phyloP scores from a whole-genome alignment of 768 basidiomycete genomes.

The Lactarius indigo region DNA sequence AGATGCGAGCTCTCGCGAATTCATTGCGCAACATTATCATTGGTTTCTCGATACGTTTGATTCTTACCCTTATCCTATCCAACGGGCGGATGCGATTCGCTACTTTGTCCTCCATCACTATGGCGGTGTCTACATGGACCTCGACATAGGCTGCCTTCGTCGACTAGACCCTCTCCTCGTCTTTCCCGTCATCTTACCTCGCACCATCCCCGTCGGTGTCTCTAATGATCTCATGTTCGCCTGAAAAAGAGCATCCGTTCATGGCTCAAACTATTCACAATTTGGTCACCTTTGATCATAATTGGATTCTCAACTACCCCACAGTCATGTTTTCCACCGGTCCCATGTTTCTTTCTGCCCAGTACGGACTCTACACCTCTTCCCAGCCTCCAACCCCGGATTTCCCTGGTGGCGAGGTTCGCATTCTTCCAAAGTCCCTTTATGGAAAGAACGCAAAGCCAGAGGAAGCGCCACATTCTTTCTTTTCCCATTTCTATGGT shows the following conservation, averaged over 20 bases:
- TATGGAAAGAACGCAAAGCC: conserved; percentile 94
- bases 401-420: conserved; percentile 64
- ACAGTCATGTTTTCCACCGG: conserved; percentile 99
- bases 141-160: conserved; percentile 91
- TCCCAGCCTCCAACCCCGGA: conserved; percentile 54
- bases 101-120: conserved; percentile 97
- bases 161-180: conserved; percentile 82
- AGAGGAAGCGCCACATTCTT: conserved; percentile 81
- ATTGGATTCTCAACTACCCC: conserved; percentile 94
- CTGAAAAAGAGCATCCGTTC: conserved; percentile 80
- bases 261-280: conserved; percentile 92
- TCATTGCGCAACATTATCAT: conserved; percentile 82
- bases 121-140: conserved; percentile 93
- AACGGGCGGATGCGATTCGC: conserved; percentile 95
- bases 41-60: conserved; percentile 96
- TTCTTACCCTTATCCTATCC: conserved; percentile 85
- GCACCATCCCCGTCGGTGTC: conserved; percentile 95
- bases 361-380: conserved; percentile 83
- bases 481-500: conserved; percentile 97
- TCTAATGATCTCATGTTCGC: conserved; percentile 97
- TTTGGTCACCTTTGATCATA: conserved; percentile 86
- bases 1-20: conserved; percentile 83
- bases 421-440: conserved; percentile 92
- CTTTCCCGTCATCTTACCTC: conserved; percentile 86
- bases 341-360: conserved; percentile 96